phyloP scores from a whole-genome alignment of 257 asterid species.

The Sherardia arvensis region DNA sequence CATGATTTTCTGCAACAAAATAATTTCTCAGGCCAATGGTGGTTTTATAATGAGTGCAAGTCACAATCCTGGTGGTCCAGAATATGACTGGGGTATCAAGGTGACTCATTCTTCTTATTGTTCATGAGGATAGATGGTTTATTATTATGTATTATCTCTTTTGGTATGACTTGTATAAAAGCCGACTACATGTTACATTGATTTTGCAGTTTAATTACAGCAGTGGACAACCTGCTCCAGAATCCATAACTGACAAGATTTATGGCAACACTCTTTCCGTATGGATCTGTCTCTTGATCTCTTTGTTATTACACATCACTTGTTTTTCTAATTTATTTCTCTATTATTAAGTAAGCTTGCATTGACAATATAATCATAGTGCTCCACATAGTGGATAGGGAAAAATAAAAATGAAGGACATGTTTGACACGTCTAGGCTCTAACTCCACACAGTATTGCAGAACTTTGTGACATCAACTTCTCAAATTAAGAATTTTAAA shows the following conservation, averaged over 20 bases:
- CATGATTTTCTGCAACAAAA: constrained; percentile 8
- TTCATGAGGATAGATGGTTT: neutral
- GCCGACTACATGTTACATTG: constrained; percentile 10
- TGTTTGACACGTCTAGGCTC: neutral
- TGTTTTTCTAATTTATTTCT: neutral
- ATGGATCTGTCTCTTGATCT: constrained; percentile 23
- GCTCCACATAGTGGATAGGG: neutral
- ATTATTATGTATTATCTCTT: too few relatives aligned
- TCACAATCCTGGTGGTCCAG: constrained; percentile 99
- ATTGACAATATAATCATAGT: neutral
- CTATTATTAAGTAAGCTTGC: neutral
- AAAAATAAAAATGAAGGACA: neutral
- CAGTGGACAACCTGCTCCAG: constrained; percentile 99
- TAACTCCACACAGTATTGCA: neutral
- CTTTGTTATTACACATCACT: neutral
- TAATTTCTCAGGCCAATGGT: constrained; percentile 68
- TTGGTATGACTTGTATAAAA: neutral
- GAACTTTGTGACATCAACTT: neutral
- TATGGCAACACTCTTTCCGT: constrained; percentile 98
- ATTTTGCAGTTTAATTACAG: constrained; percentile 79
- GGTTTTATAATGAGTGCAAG: constrained; percentile 98
- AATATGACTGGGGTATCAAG: constrained; percentile 99
- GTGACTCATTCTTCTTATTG: constrained; percentile 21
- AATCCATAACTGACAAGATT: constrained; percentile 89
- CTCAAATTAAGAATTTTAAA: neutral